Conservation (phyloP, 2,329 filamentous ascomycete species). For the Talaromyces sp. region DNA sequence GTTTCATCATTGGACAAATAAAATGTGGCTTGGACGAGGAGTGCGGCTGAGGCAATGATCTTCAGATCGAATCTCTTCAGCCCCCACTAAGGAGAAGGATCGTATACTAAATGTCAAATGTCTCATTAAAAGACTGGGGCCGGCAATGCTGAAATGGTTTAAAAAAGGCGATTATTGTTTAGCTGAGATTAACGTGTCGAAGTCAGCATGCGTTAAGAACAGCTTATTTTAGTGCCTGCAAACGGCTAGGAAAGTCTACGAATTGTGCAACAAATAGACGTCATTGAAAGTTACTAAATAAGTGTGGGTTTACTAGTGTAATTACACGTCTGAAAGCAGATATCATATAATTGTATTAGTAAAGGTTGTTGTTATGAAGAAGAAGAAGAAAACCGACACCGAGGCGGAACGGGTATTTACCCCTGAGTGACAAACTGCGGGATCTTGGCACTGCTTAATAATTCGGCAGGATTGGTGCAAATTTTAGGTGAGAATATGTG, state of each 20-base stretch:
- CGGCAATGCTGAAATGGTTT: not conserved
- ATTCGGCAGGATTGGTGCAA: too few relatives aligned
- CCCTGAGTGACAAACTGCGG: too few relatives aligned
- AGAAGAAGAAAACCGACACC: too few relatives aligned
- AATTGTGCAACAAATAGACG: not conserved
- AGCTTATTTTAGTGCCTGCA: not conserved
- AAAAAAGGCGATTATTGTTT: not conserved
- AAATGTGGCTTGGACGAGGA: not conserved
- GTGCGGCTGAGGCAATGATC: not conserved
- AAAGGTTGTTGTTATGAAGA: too few relatives aligned
- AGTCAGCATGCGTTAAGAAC: not conserved
- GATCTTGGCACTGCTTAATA: too few relatives aligned
- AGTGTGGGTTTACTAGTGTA: too few relatives aligned
- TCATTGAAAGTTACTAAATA: too few relatives aligned
- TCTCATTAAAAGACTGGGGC: not conserved
- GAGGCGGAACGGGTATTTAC: too few relatives aligned
- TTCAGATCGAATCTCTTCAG: not conserved
- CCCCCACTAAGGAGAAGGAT: not conserved
- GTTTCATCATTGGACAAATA: not conserved
- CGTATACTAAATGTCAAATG: not conserved
- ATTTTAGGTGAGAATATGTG: too few relatives aligned
- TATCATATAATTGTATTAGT: too few relatives aligned
- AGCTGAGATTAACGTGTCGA: not conserved
- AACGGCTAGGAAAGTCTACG: not conserved
- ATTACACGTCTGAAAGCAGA: too few relatives aligned